Percentiles rank a stretch among this genome's conserved stretches.
phyloP scores from a whole-genome alignment of 192 early-diverging fungal species.

The Backusella macrospora region DNA sequence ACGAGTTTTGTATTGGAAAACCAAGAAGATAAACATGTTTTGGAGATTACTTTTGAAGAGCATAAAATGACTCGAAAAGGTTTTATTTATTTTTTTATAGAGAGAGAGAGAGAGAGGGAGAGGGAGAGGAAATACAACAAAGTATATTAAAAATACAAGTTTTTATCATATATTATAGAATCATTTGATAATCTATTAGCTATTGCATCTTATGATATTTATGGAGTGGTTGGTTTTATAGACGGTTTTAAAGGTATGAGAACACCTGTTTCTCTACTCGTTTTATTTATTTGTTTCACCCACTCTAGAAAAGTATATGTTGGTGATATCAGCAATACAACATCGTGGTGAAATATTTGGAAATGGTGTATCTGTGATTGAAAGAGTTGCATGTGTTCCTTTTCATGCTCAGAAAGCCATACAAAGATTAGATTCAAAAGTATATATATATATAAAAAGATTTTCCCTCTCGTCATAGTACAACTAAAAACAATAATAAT shows the following conservation, averaged over 20 bases:
- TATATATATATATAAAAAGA: neutral
- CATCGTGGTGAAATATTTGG: conserved; percentile 42
- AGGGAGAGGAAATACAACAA: too few species aligned
- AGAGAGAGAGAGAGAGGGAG: too few species aligned
- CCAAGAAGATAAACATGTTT: conserved; percentile 5
- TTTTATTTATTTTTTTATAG: neutral
- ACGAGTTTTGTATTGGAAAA: conserved; percentile 16
- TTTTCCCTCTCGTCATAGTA: too few species aligned
- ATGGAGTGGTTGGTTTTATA: conserved; percentile 35
- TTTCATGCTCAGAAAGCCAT: conserved; percentile 35
- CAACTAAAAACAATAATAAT: neutral
- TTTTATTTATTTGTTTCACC: too few species aligned
- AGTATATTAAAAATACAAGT: neutral
- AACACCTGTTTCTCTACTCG: too few species aligned
- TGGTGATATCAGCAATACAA: conserved; percentile 43
- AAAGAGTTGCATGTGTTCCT: conserved; percentile 42
- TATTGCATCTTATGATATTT: conserved; percentile 26
- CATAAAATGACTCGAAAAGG: conserved; percentile 26
- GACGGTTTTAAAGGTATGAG: conserved; percentile 29
- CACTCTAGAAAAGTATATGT: conserved; percentile 34
- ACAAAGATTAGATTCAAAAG: conserved; percentile 28
- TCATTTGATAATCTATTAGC: conserved; percentile 20
- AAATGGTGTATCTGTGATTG: conserved; percentile 44
- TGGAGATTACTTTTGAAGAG: conserved; percentile 30
- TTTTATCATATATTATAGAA: conserved; percentile 8